These are phyloP conservation scores for Cladosporium colombiae DNA, from an alignment of 2,329 filamentous ascomycete genomes.

Conservation along the genomic window DNA sequence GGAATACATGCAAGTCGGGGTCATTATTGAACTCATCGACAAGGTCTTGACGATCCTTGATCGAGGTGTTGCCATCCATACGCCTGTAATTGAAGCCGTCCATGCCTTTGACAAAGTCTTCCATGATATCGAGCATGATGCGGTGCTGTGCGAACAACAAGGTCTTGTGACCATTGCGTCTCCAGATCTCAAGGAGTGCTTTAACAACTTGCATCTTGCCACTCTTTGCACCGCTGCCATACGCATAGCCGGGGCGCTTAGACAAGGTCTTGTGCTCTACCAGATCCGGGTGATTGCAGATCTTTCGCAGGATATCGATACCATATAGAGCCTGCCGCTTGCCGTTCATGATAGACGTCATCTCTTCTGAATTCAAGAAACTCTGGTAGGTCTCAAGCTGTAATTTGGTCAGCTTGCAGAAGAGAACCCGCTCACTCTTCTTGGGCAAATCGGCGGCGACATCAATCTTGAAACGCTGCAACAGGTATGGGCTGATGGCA, in stretches of 20 bases:
- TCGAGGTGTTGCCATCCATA: constrained; percentile 91
- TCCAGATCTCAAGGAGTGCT: constrained; percentile 84
- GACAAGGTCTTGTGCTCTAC: constrained; percentile 65
- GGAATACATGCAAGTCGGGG: constrained; percentile 77
- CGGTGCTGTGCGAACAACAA: constrained; percentile 89
- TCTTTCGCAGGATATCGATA: constrained; percentile 89
- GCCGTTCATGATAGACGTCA: constrained; percentile 75
- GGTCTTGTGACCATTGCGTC: constrained; percentile 87
- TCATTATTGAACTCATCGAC: constrained; percentile 92
- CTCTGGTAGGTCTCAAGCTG: constrained; percentile 79
- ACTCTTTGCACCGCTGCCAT: constrained; percentile 76
- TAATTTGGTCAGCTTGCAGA: constrained; percentile 82
- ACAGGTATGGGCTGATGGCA: constrained; percentile 86
- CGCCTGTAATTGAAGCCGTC: constrained; percentile 74
- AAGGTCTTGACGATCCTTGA: constrained; percentile 83
- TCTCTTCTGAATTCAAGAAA: constrained; percentile 80
- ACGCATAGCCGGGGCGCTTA: constrained; percentile 67
- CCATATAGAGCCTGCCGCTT: constrained; percentile 81
- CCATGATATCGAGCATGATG: constrained; percentile 93
- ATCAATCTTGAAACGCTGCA: constrained; percentile 90
- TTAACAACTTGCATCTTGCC: constrained; percentile 97
- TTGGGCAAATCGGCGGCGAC: constrained; percentile 91
- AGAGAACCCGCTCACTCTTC: constrained; percentile 94
- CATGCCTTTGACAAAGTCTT: constrained; percentile 71
- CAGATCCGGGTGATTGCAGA: constrained; percentile 96